Conservation (phyloP, 139 green algal species). For the Desmodesmus armatus region DNA sequence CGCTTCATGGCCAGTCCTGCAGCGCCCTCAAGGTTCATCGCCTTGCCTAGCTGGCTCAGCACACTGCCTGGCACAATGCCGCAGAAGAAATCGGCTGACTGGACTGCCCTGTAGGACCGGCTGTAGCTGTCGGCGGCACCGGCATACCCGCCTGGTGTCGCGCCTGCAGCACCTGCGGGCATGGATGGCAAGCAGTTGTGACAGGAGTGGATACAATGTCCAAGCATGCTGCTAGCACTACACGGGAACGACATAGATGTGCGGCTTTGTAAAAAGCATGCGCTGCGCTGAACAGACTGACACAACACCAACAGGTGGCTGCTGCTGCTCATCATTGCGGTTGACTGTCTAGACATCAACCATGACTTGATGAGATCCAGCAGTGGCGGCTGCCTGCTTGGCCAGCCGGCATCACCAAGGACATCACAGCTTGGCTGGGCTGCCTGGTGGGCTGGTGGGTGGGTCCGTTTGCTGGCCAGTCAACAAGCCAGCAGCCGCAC, state of each 20-base stretch:
- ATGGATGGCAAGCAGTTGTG: neutral
- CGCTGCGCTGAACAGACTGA: no score
- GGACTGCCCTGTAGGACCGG: neutral
- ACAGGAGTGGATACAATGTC: neutral
- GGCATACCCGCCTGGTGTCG: neutral
- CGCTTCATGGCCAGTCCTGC: constrained; percentile 59
- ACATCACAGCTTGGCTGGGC: no score
- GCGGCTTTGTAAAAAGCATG: neutral
- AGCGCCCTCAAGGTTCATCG: constrained; percentile 55
- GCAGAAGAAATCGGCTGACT: constrained; percentile 56
- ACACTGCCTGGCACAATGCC: constrained; percentile 52
- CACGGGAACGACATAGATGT: no score
- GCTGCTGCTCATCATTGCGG: no score
- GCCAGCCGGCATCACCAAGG: no score
- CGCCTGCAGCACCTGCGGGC: neutral
- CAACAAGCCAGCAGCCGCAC: neutral
- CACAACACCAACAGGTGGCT: no score
- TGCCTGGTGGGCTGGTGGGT: no score
- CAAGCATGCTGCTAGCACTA: no score
- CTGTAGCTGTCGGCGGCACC: neutral
- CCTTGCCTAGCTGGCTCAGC: constrained; percentile 23
- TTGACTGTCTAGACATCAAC: no score
- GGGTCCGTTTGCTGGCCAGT: neutral
- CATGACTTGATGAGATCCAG: no score
- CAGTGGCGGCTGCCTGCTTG: no score